Conservation (phyloP, 1,284 basidiomycete species). For the Somion occarium region DNA sequence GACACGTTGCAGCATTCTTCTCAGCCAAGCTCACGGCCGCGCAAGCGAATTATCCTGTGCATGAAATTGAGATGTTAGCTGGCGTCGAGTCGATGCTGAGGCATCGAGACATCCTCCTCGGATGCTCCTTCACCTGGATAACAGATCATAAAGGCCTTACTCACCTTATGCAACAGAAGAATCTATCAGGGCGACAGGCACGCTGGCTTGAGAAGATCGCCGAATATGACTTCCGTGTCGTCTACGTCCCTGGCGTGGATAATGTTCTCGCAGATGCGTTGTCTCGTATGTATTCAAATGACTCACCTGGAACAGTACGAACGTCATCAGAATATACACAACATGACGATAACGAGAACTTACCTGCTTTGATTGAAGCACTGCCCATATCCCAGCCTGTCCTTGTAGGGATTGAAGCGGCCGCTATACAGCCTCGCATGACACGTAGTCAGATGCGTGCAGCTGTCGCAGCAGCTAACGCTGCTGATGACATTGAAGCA, state of each 20-base stretch:
- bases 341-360: constrained; percentile 9
- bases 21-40: constrained; percentile 14
- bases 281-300: constrained; percentile 30
- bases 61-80: constrained; percentile 23
- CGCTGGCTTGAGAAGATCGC: constrained; percentile 28
- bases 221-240: constrained; percentile 29
- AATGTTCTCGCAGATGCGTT: constrained; percentile 32
- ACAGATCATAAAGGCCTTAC: constrained; percentile 32
- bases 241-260: constrained; percentile 27
- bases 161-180: constrained; percentile 27
- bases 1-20: constrained; percentile 13
- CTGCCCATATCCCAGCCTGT: constrained; percentile 5
- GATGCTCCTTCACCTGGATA: constrained; percentile 25
- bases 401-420: constrained; percentile 3
- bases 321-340: constrained; percentile 22
- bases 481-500: background rate
- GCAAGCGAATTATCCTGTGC: constrained; percentile 13
- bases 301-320: constrained; percentile 20
- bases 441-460: background rate
- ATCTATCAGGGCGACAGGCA: constrained; percentile 26
- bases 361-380: background rate
- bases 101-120: constrained; percentile 22
- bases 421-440: background rate
- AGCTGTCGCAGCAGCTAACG: background rate
- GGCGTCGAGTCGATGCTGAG: constrained; percentile 17